phyloP scores from a whole-genome alignment of 805 yeast species.

The Pichia deserticola region DNA sequence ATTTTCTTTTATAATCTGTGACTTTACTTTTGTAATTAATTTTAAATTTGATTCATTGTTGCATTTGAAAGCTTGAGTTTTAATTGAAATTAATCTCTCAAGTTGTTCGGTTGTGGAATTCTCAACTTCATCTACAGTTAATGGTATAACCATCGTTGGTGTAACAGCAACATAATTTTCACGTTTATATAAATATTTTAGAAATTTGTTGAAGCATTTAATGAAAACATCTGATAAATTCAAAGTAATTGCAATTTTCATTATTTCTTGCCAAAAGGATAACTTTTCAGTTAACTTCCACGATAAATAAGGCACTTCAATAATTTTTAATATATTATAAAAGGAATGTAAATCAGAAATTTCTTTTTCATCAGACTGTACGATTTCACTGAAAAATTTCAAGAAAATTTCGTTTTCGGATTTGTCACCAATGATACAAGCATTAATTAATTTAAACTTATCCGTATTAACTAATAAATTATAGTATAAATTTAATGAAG shows the following conservation, averaged over 20 bases:
- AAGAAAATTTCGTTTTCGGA: background rate
- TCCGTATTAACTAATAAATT: too few relatives aligned
- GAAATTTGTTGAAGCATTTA: background rate
- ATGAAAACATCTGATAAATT: background rate
- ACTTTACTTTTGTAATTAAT: background rate
- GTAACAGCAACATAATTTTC: background rate
- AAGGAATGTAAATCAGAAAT: too few relatives aligned
- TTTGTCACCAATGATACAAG: background rate
- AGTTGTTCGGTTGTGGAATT: background rate
- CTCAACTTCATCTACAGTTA: background rate
- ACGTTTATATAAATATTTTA: background rate
- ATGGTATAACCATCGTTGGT: background rate
- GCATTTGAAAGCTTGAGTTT: background rate
- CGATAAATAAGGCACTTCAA: background rate
- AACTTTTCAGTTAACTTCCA: background rate
- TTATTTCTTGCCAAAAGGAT: background rate
- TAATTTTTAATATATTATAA: background rate
- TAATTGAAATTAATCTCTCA: background rate
- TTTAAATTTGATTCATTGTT: background rate
- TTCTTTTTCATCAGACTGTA: background rate
- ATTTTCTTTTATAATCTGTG: background rate
- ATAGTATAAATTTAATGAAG: background rate
- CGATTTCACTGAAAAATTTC: background rate
- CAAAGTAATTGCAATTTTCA: background rate
- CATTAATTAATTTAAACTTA: constrained; percentile 5